A percentile compares a stretch with the other conserved stretches of the same genome.
Conservation (phyloP, 2,329 filamentous ascomycete species). For the Alternaria burnsii region DNA sequence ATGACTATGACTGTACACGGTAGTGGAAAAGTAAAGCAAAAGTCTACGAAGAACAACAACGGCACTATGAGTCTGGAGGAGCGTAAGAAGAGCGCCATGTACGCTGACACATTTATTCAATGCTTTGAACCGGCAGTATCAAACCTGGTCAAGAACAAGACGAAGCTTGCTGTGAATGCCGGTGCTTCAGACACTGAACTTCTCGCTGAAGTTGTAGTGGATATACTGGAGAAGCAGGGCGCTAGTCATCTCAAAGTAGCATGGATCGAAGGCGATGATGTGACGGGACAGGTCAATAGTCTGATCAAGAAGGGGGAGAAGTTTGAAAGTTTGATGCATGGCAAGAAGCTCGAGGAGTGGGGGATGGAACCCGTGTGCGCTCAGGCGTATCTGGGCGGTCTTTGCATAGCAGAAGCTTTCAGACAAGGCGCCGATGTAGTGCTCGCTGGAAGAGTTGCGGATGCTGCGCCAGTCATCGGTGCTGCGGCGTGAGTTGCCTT, state of each 20-base stretch:
- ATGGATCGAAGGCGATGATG: conserved; percentile 33
- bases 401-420: conserved; percentile 40
- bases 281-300: conserved; percentile 41
- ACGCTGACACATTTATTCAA: conserved; percentile 58
- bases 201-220: conserved; percentile 24
- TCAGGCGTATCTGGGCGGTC: conserved; percentile 23
- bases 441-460: conserved; percentile 42
- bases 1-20: conserved; percentile 43
- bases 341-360: conserved; percentile 49
- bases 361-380: conserved; percentile 35
- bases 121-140: conserved; percentile 47
- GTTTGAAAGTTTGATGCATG: conserved; percentile 52
- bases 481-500: conserved; percentile 47
- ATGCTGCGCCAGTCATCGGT: conserved; percentile 56
- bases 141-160: conserved; percentile 29
- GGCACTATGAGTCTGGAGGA: conserved; percentile 52
- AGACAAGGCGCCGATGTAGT: conserved; percentile 42
- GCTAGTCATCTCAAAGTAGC: conserved; percentile 31
- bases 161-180: conserved; percentile 62
- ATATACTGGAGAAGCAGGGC: conserved; percentile 18
- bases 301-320: conserved; percentile 47
- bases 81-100: conserved; percentile 38
- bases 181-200: conserved; percentile 62
- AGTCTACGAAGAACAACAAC: conserved; percentile 35
- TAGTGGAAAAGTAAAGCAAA: conserved; percentile 46